phyloP scores from a whole-genome alignment of 306 rosid species.

The Cucumis hystrix region DNA sequence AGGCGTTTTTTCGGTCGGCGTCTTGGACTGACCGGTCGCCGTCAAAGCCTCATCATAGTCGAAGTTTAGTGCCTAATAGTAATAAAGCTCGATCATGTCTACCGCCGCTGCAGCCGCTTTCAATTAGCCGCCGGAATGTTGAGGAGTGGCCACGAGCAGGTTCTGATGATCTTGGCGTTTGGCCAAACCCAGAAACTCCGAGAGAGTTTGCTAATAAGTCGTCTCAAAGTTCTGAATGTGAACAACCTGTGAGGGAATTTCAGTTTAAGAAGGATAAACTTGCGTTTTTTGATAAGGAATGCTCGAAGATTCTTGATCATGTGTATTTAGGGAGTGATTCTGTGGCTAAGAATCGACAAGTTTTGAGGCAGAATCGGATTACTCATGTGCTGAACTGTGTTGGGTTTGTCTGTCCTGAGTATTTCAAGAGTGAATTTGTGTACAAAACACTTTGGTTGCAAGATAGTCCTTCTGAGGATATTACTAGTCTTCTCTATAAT shows the following conservation, averaged over 20 bases:
- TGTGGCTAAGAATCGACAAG: conserved; percentile 78
- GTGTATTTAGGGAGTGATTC: conserved; percentile 84
- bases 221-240: conserved; percentile 17
- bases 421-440: conserved; percentile 68
- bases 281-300: conserved; percentile 72
- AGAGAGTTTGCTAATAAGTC: conserved; percentile 27
- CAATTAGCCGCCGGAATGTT: conserved; percentile 34
- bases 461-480: conserved; percentile 84
- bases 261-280: conserved; percentile 61
- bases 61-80: conserved; percentile 26
- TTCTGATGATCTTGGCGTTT: conserved; percentile 81
- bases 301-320: conserved; percentile 80
- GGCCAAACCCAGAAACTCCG: conserved; percentile 79
- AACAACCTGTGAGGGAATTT: conserved; percentile 40
- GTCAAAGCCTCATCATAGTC: conserved; percentile 23
- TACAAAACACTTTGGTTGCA: conserved; percentile 90
- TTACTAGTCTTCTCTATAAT: conserved; percentile 73
- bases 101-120: conserved; percentile 79
- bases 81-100: conserved; percentile 44
- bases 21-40: conserved; percentile 84
- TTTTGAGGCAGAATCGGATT: conserved; percentile 56
- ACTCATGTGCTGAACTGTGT: conserved; percentile 90
- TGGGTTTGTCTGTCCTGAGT: conserved; percentile 92
- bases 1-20: conserved; percentile 46
- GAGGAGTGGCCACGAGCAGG: conserved; percentile 86